Conservation (phyloP, 208 protist species). For the Acanthamoeba royreba region DNA sequence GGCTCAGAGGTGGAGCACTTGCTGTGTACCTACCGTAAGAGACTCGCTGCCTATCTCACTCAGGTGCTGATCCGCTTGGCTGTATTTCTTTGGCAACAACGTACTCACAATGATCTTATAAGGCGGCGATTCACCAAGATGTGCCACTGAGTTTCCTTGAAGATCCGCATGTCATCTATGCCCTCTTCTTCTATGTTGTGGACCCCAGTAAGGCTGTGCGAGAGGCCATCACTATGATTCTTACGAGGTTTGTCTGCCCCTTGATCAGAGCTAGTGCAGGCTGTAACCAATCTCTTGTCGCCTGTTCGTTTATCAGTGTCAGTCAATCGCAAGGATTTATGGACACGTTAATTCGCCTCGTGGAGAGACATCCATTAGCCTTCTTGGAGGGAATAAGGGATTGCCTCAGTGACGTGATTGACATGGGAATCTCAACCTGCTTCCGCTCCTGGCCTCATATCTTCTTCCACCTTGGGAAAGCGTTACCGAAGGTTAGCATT, state of each 20-base stretch:
- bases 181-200: neutral
- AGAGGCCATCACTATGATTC: neutral
- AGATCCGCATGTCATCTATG: neutral
- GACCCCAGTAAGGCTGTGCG: neutral
- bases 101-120: no score
- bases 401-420: neutral
- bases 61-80: neutral
- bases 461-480: neutral
- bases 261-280: neutral
- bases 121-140: neutral
- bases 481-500: neutral
- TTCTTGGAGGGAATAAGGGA: neutral
- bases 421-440: neutral
- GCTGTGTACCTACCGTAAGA: neutral
- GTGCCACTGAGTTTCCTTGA: neutral
- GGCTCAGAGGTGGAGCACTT: no score
- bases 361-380: neutral
- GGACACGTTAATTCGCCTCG: neutral
- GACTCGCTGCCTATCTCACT: neutral
- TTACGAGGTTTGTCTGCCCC: neutral
- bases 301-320: no score
- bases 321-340: neutral
- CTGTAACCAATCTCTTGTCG: neutral
- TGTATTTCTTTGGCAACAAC: no score
- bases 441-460: slow-evolving; percentile 25